phyloP scores from a whole-genome alignment of 2,329 filamentous ascomycete genomes.

The Aureobasidium lini region DNA sequence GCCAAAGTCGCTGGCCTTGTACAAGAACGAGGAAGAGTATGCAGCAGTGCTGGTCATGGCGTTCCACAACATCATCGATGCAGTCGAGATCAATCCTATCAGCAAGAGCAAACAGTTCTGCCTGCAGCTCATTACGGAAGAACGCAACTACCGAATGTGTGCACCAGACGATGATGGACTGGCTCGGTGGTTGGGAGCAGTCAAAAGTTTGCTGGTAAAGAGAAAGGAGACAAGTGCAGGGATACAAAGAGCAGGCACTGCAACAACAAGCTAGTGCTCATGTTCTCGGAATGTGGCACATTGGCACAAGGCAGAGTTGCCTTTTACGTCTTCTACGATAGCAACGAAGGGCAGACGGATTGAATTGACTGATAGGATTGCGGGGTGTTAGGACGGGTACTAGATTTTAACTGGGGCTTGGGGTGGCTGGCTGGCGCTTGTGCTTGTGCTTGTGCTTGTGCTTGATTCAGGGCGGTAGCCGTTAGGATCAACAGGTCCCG shows the following conservation, averaged over 20 bases:
- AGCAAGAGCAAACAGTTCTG: slow-evolving; percentile 79
- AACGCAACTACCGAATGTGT: slow-evolving; percentile 53
- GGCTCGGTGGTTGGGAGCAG: slow-evolving; percentile 76
- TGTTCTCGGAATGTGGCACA: not conserved
- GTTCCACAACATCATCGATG: slow-evolving; percentile 73
- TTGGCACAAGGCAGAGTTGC: not conserved
- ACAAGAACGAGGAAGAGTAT: slow-evolving; percentile 90
- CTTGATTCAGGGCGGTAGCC: not conserved
- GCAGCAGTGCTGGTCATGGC: slow-evolving; percentile 74
- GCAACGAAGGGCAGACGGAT: not conserved
- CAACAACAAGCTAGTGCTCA: not conserved
- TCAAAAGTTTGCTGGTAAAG: slow-evolving; percentile 78
- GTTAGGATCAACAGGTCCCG: not conserved
- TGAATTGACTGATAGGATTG: not conserved
- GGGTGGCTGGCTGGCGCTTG: not conserved
- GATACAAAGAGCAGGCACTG: slow-evolving; percentile 7
- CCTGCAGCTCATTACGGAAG: slow-evolving; percentile 87
- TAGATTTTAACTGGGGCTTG: not conserved
- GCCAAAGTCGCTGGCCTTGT: slow-evolving; percentile 75
- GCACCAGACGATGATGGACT: slow-evolving; percentile 72
- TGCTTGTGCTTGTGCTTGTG: not conserved
- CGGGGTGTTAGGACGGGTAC: not conserved
- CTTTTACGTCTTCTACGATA: slow-evolving; percentile 1
- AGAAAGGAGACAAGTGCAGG: slow-evolving; percentile 44
- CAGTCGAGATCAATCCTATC: slow-evolving; percentile 84